Evolutionary conservation across 768 basidiomycete species (phyloP).

Genomic region (Rhizopogon vinicolor): DNA sequence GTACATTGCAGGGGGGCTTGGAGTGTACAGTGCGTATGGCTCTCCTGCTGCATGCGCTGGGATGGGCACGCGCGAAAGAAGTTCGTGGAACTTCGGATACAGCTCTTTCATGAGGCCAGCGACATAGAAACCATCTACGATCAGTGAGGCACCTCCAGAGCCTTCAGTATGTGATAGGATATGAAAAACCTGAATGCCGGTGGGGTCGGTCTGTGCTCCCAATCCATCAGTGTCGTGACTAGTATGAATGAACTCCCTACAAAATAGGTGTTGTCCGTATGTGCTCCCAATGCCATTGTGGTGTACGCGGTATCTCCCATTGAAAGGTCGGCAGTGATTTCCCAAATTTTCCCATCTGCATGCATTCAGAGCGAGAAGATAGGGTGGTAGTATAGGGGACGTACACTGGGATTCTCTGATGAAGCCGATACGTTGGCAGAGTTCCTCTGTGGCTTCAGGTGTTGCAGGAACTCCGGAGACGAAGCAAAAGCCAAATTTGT

Average conservation of each 20-base stretch:
- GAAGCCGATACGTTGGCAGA: slow-evolving; percentile 74
- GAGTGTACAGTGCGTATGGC: slow-evolving; percentile 46
- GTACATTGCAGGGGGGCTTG: slow-evolving; percentile 54
- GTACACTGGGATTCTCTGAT: slow-evolving; percentile 56
- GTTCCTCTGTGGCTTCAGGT: slow-evolving; percentile 78
- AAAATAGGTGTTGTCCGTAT: slow-evolving; percentile 69
- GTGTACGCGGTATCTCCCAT: slow-evolving; percentile 96
- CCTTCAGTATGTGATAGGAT: slow-evolving; percentile 81
- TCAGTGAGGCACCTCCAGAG: slow-evolving; percentile 78
- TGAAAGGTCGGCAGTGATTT: slow-evolving; percentile 87
- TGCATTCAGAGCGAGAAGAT: slow-evolving; percentile 30
- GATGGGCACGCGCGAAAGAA: slow-evolving; percentile 64
- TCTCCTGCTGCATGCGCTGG: slow-evolving; percentile 91
- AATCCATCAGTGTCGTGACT: slow-evolving; percentile 8
- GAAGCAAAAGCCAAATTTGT: slow-evolving; percentile 87
- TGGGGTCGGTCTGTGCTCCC: slow-evolving; percentile 72
- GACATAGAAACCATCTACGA: slow-evolving; percentile 94
- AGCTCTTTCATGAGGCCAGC: slow-evolving; percentile 74
- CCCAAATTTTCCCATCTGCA: slow-evolving; percentile 93
- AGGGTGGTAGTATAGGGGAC: slow-evolving; percentile 7
- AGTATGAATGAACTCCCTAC: slow-evolving; percentile 13
- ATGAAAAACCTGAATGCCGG: slow-evolving; percentile 95
- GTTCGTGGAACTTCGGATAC: slow-evolving; percentile 64
- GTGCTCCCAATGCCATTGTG: slow-evolving; percentile 79
- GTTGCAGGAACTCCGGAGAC: slow-evolving; percentile 76